A percentile compares a stretch with the other conserved stretches of the same genome.
Conservation (phyloP, 306 rosid genomes). For the Cicer judaicum region DNA sequence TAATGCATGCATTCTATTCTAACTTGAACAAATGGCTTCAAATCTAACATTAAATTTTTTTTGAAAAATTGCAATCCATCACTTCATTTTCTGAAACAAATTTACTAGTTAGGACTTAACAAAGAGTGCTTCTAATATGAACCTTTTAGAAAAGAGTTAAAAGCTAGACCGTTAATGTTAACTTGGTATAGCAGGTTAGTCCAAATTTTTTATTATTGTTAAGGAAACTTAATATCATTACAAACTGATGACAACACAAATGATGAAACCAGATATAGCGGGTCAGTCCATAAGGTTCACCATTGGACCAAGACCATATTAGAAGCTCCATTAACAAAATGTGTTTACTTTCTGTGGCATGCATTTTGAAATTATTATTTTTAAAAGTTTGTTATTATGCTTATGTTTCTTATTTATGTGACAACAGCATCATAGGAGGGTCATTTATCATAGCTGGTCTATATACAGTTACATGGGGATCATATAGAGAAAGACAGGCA, state of each 20-base stretch:
- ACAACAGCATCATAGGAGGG: slow-evolving; percentile 82
- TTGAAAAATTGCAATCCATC: not conserved
- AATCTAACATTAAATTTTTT: not conserved
- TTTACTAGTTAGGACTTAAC: not conserved
- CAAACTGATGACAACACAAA: not conserved
- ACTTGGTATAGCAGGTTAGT: not conserved
- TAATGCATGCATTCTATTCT: slow-evolving; percentile 9
- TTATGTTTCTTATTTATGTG: slow-evolving; percentile 46
- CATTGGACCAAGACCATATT: not conserved
- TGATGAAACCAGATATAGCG: not conserved
- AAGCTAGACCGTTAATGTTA: not conserved
- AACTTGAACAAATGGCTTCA: slow-evolving; percentile 3
- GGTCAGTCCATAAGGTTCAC: not conserved
- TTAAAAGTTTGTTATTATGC: slow-evolving; percentile 43
- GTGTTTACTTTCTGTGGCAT: slow-evolving; percentile 20
- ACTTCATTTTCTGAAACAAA: not conserved
- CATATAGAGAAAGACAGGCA: slow-evolving; percentile 65
- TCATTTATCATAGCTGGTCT: slow-evolving; percentile 77
- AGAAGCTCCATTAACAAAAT: not conserved
- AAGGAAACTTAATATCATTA: not conserved
- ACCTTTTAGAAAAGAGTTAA: not conserved
- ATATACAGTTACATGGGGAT: slow-evolving; percentile 83
- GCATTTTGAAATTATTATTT: slow-evolving; percentile 15
- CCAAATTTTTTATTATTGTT: no score
- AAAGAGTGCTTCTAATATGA: not conserved